Base-by-base conservation (phyloP, 179 eudicot species). In the Beta lomatogona region DNA sequence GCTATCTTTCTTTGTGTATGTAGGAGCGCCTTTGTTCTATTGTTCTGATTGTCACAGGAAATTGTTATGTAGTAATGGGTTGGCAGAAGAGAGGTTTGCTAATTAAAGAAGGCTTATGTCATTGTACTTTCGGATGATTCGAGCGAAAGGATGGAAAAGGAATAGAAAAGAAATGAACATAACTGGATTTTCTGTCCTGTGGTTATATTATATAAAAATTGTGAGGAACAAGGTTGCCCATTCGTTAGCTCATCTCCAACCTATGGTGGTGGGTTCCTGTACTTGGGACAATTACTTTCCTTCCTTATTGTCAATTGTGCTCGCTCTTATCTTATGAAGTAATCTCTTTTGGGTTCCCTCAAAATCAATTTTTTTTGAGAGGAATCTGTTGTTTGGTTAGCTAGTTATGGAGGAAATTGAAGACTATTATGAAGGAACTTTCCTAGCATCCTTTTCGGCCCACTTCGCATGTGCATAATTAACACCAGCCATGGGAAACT, bases 391-490 rank as follows among this genome's bases (percentile, higher is more conserved):
- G 21, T 41, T 65, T 65, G 44, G 16, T 28, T 44, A 41, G 22
- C 6, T 44, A 41, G 53, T 18, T 69, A 28, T 65, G 73, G 5
- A 36, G 21, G 73, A 16, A 16, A 15, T 69, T 69, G 44, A 69
- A 65, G 45, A 65, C 44, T 13, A 41, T 9, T 41, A 19, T 44
- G 14, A 41, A 69, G 69, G 52, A 69, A 69, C 22, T 69, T 69
- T 16, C 73, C 53, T 44, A 69, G 53, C 73, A 41, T 1, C 8
- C 4, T 65, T 69, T 69, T 9, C 44, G 73, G 73, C 19, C 73
- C 73, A 69, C 73, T 69, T 18, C 73, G 45, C 50, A 69, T 69
- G 73, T 69, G 73, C 52, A 69, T 15, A 36, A 41, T 15, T 67
- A 36, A 16, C 45, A 67, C 28, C 48, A 67, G 8, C 71, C 45